phyloP scores from a whole-genome alignment of 177 flowering plant species.

The Vitis hybrid region DNA sequence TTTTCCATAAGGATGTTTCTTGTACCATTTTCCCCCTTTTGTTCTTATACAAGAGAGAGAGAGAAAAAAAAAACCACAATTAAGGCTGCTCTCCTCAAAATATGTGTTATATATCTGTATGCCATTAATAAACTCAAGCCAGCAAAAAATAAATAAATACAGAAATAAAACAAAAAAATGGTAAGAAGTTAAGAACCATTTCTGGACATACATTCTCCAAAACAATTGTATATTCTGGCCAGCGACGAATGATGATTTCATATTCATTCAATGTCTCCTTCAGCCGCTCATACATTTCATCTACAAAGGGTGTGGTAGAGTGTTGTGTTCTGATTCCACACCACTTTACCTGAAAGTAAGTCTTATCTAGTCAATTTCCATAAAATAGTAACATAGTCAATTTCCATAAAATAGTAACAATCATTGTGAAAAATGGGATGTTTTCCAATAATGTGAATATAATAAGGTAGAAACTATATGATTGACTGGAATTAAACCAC shows the following conservation, averaged over 20 bases:
- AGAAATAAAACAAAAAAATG: background rate
- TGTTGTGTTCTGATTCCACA: slow-evolving; percentile 87
- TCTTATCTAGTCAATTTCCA: background rate
- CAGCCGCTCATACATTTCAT: slow-evolving; percentile 84
- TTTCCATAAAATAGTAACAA: background rate
- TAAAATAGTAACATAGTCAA: background rate
- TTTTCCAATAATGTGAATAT: too few species aligned
- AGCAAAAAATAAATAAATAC: too few species aligned
- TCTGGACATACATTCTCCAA: slow-evolving; percentile 72
- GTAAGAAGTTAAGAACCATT: background rate
- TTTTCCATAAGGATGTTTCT: too few species aligned
- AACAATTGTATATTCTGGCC: slow-evolving; percentile 86
- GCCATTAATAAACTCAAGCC: too few species aligned
- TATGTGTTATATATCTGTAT: too few species aligned
- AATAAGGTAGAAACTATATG: too few species aligned
- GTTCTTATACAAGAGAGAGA: too few species aligned
- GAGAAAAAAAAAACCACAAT: too few species aligned
- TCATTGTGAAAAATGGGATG: background rate
- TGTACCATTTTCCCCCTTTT: too few species aligned
- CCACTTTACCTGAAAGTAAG: slow-evolving; percentile 82
- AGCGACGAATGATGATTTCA: slow-evolving; percentile 77
- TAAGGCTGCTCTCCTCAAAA: too few species aligned
- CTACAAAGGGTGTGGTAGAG: slow-evolving; percentile 88
- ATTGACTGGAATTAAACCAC: too few species aligned
- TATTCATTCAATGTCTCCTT: slow-evolving; percentile 74